Percentiles rank a stretch among this genome's conserved stretches.
Evolutionary conservation across 1,284 basidiomycete genomes (phyloP).

Genomic region (Ustilago xerochloae): DNA sequence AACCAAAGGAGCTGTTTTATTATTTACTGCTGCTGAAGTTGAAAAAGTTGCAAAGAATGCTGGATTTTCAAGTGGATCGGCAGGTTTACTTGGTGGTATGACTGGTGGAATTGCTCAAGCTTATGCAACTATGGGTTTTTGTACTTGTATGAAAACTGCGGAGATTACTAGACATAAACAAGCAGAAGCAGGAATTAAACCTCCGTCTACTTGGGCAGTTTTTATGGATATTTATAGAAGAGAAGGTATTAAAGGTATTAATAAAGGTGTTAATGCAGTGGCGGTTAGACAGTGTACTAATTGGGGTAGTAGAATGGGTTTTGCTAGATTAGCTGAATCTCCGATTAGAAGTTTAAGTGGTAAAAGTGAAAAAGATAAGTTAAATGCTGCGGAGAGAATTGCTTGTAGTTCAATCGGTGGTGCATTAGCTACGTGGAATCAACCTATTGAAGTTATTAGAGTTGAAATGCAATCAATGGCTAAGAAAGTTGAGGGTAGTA

Average conservation of each 20-base stretch:
- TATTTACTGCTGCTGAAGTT: constrained; percentile 95
- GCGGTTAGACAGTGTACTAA: constrained; percentile 95
- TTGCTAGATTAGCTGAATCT: constrained; percentile 90
- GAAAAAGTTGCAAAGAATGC: constrained; percentile 78
- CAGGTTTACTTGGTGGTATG: constrained; percentile 95
- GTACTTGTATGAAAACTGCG: constrained; percentile 76
- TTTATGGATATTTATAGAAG: constrained; percentile 93
- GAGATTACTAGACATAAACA: constrained; percentile 98
- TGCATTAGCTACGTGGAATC: constrained; percentile 98
- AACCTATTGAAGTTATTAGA: constrained; percentile 96
- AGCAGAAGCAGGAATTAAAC: constrained; percentile 85
- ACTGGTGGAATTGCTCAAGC: constrained; percentile 97
- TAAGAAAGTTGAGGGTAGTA: constrained; percentile 77
- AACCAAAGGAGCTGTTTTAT: constrained; percentile 94
- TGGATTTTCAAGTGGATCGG: constrained; percentile 82
- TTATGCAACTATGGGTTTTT: constrained; percentile 99
- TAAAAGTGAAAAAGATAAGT: constrained; percentile 77
- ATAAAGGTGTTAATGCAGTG: constrained; percentile 99
- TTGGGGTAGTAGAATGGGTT: constrained; percentile 98
- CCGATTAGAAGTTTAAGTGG: constrained; percentile 82
- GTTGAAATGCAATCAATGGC: constrained; percentile 99
- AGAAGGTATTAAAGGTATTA: constrained; percentile 94
- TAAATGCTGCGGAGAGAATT: constrained; percentile 87
- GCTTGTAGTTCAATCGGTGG: constrained; percentile 88
- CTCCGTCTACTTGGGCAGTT: constrained; percentile 87